Evolutionary conservation across 1,139 yeast species (phyloP), one percentile per base, ranked within the genome.

Genomic region (Debaryomyces sp.): DNA sequence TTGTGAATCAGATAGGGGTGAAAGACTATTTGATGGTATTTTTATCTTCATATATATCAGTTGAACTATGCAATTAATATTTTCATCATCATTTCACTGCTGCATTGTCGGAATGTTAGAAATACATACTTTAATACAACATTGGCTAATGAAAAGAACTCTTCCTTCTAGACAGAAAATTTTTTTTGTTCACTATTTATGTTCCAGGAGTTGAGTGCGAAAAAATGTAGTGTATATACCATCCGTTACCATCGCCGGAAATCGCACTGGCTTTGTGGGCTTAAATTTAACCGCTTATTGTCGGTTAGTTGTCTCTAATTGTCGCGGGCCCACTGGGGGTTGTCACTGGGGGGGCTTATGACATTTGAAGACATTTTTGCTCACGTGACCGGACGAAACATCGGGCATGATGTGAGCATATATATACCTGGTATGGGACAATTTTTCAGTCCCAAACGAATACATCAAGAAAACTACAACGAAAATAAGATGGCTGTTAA

Each of bases 1-100:
- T 30, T 12, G 43, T 30, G 43, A 44, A 40, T 84, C 89, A 84
- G 89, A 84, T 84, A 84, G 89, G 89, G 87, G 89, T 84, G 89
- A 84, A 84, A 84, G 89, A 84, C 89, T 67, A 66, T 68, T 73
- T 60, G 56, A 44, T 54, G 51, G 49, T 51, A 43, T 52, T 54
- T 55, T 51, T 54, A 58, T 63, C 68, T 61, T 62, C 68, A 63
- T 53, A 26, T 29, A 37, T 43, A 34, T 57, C 82, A 77, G 83
- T 69, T 77, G 81, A 76, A 77, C 82, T 77, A 78, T 78, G 82
- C 82, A 71, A 66, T 42, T 41, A 57, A 55, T 60, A 55, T 58
- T 59, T 73, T 77, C 80, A 77, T 78, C 81, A 74, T 66, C 36
- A 53, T 56, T 23, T 41, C 36, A 58, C 58, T 45, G 29, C 41